Evolutionary conservation across 495 filamentous ascomycete species (phyloP).

Genomic region (Lineolata rhizophorae): DNA sequence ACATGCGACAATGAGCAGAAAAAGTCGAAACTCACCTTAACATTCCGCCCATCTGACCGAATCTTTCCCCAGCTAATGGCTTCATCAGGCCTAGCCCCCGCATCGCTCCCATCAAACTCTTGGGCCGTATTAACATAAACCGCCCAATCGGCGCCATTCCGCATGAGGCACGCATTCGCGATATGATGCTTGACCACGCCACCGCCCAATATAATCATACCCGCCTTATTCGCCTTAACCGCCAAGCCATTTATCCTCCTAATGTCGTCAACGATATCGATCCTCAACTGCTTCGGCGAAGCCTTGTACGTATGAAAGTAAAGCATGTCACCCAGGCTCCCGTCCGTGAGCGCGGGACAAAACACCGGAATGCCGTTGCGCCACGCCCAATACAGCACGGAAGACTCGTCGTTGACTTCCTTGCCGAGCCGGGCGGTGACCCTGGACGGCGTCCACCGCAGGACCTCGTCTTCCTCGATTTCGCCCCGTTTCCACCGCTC

Average conservation of each 20-base stretch:
- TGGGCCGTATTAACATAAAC: slow-evolving; percentile 93
- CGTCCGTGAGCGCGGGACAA: slow-evolving; percentile 88
- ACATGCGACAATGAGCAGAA: not conserved
- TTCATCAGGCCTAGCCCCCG: slow-evolving; percentile 86
- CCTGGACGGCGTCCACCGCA: slow-evolving; percentile 79
- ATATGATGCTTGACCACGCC: slow-evolving; percentile 95
- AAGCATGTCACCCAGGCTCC: slow-evolving; percentile 87
- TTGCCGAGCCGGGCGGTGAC: slow-evolving; percentile 69
- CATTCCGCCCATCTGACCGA: slow-evolving; percentile 59
- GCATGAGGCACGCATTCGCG: slow-evolving; percentile 88
- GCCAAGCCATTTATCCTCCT: slow-evolving; percentile 75
- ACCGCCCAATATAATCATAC: slow-evolving; percentile 88
- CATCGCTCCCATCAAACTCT: slow-evolving; percentile 95
- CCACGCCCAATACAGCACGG: slow-evolving; percentile 85
- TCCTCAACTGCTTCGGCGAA: slow-evolving; percentile 50
- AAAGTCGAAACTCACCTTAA: slow-evolving; percentile 38
- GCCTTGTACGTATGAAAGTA: slow-evolving; percentile 89
- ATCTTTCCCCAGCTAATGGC: slow-evolving; percentile 98
- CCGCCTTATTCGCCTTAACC: slow-evolving; percentile 58
- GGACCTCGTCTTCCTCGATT: slow-evolving; percentile 34
- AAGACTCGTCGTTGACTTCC: slow-evolving; percentile 77
- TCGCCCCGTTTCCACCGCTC: too few species aligned
- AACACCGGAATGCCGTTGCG: slow-evolving; percentile 90
- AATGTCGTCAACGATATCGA: slow-evolving; percentile 83
- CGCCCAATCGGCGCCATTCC: slow-evolving; percentile 86